Base-by-base conservation (phyloP, 2,329 filamentous ascomycete genomes). In the Aspergillus fijiensis region DNA sequence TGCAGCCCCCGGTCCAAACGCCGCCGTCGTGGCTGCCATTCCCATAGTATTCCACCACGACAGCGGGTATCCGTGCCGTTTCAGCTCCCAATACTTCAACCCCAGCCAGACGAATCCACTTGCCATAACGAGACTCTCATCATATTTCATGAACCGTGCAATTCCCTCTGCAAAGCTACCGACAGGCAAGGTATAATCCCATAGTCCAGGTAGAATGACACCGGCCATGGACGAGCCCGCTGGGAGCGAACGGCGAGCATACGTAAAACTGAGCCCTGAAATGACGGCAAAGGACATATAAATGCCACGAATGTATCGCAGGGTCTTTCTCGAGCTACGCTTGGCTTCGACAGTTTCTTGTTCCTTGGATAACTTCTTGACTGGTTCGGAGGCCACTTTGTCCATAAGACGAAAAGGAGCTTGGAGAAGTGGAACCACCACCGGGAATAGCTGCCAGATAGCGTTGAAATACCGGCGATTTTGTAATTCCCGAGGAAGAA, bases 91-190 rank as follows among this genome's bases (percentile, higher is more conserved):
- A 11, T 54, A 55, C 10, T 42, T 42, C 45, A 61, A 21, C 5
- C 33, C 49, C 1, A 59, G 51, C 60, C 56, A 62, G 3, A 59
- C 16, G 4, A 59, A 51, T 5, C 60, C 57, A 39, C 52, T 53
- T 12, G 33, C 57, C 39, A 48, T 50, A 4, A 49, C 51, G 2
- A 57, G 25, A 3, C 35, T 29, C 31, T 58, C 33, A 14, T 60
- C 59, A 21, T 59, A 62, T n/a, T 62, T 52, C 9, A 62, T 21
- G 39, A 62, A 50, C 16, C 29, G 49, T 12, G 60, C 54, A 21
- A 58, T 60, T 5, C 54, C 59, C 2, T 53, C 48, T 25, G 14
- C n/a, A 12, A 57, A 57, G 5, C 48, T 47, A 4, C 23, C 51
- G 31, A 57, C 48, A 21, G 48, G 33, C 14, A 6, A 23, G 5